Base-by-base conservation (phyloP, 176 grass and related monocot species). In the Thinopyrum elongatum region DNA sequence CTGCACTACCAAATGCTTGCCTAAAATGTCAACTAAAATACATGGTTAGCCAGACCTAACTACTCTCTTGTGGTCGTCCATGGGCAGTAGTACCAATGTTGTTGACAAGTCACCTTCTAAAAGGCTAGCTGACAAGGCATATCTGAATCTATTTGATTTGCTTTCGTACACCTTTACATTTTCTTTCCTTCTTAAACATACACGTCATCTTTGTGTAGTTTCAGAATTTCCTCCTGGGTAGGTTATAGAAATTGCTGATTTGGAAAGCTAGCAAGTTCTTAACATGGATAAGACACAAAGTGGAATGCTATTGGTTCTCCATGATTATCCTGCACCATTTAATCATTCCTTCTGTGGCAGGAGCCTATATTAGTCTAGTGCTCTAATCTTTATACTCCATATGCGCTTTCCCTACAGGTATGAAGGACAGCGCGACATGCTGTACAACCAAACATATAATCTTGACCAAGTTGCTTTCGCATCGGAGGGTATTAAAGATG, bases 381-480 rank as follows among this genome's bases (percentile, higher is more conserved):
- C 7, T 76, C 25, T 57, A 65, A 87, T 66, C 6, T 55, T 64
- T 19, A 6, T 33, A 30, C 10, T 42, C 42, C 3, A 2, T 16
- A 23, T 60, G 15, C 21, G 13, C 19, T 90, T 69, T 77, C 15
- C 7, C 21, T 80, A 2, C 72, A 99, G 97, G 97, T 99, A 99
- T 5, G 97, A 99, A 31, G 97, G 97, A 5, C 97, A 96, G 9
- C 97, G 94, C 55, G 97, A 99, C 62, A 96, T 96, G 97, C 76
- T 99, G 30, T 96, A 96, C 88, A 99, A 99, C 49, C 97, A 99
- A 61, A 95, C 94, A 27, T 99, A 94, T 59, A 99, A 99, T 75
- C 92, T 99, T 14, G 97, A 99, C 76, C 97, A 99, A 96, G 97
- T 96, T 83, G 76, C 90, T 81, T 99, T 99, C 69, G 97, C 97